Percentiles rank a stretch among this genome's conserved stretches.
These are phyloP conservation scores for Fragilaria radians DNA, from an alignment of 108 stramenopile genomes.

Conservation along the genomic window DNA sequence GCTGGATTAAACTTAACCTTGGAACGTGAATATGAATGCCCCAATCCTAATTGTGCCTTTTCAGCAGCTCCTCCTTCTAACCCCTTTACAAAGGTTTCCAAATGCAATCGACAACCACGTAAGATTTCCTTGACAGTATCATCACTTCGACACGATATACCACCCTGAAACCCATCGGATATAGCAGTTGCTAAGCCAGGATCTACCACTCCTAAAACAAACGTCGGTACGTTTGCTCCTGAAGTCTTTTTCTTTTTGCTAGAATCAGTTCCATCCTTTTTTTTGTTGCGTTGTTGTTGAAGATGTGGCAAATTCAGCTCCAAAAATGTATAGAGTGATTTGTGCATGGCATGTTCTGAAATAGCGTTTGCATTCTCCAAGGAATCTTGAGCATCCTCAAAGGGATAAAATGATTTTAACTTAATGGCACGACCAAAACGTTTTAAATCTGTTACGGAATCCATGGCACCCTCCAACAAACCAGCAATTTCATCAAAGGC, in stretches of 20 bases:
- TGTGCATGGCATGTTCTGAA: constrained; percentile 76
- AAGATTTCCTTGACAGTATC: constrained; percentile 88
- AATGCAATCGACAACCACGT: constrained; percentile 89
- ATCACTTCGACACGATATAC: constrained; percentile 87
- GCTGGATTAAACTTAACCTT: constrained; percentile 99
- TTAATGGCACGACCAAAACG: constrained; percentile 93
- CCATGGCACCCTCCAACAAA: constrained; percentile 58
- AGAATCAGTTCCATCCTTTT: constrained; percentile 19
- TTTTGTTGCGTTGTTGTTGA: constrained; percentile 37
- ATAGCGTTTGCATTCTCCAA: constrained; percentile 91
- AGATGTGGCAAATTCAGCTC: constrained; percentile 94
- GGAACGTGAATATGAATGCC: constrained; percentile 96
- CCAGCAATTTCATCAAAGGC: constrained; percentile 94
- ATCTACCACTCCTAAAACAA: constrained; percentile 83
- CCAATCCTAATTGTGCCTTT: constrained; percentile 97
- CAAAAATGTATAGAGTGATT: constrained; percentile 82
- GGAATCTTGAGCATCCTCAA: constrained; percentile 91
- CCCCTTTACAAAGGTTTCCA: constrained; percentile 89
- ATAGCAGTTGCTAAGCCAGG: constrained; percentile 87
- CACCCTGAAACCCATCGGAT: constrained; percentile 72
- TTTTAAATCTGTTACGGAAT: constrained; percentile 77
- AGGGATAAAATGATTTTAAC: constrained; percentile 96
- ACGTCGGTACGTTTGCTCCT: constrained; percentile 34
- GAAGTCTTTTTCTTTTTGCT: constrained; percentile 57
- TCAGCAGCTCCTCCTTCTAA: constrained; percentile 85